phyloP scores from a whole-genome alignment of 306 rosid genomes.

The Geum urbanum region DNA sequence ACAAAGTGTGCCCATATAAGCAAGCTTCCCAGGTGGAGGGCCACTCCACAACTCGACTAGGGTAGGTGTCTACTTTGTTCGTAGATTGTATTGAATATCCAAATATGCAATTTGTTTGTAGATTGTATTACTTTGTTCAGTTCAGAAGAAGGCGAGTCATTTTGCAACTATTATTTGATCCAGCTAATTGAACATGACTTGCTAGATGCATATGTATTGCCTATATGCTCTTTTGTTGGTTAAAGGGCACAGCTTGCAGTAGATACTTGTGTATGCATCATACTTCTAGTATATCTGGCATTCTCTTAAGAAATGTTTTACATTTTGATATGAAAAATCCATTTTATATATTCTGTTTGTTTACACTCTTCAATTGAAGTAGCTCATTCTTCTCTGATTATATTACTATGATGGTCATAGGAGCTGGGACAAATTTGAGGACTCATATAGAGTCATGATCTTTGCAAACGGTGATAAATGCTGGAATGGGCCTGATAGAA shows the following conservation, averaged over 20 bases:
- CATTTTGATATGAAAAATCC: background rate
- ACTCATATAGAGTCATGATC: slow-evolving; percentile 68
- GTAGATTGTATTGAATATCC: slow-evolving; percentile 11
- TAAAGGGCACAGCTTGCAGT: background rate
- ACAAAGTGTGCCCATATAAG: slow-evolving; percentile 94
- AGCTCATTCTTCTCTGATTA: background rate
- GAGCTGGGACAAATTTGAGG: slow-evolving; percentile 95
- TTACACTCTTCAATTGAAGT: background rate
- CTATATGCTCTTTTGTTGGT: background rate
- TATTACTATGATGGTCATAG: slow-evolving; percentile 34
- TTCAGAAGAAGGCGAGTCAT: slow-evolving; percentile 14
- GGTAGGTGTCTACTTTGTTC: slow-evolving; percentile 52
- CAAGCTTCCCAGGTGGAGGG: slow-evolving; percentile 95
- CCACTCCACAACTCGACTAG: slow-evolving; percentile 77
- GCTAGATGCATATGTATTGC: background rate
- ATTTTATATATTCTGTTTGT: background rate
- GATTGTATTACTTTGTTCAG: slow-evolving; percentile 11
- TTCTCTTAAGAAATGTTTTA: background rate
- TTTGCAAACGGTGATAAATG: slow-evolving; percentile 85
- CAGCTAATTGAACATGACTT: background rate
- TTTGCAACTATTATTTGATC: background rate
- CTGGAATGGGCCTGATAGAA: slow-evolving; percentile 99
- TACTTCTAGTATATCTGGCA: background rate
- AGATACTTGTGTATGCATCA: background rate
- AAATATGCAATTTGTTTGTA: slow-evolving; percentile 13